These are phyloP conservation scores for Seiridium cupressi DNA, from an alignment of 2,329 filamentous ascomycete genomes.

Conservation along the genomic window DNA sequence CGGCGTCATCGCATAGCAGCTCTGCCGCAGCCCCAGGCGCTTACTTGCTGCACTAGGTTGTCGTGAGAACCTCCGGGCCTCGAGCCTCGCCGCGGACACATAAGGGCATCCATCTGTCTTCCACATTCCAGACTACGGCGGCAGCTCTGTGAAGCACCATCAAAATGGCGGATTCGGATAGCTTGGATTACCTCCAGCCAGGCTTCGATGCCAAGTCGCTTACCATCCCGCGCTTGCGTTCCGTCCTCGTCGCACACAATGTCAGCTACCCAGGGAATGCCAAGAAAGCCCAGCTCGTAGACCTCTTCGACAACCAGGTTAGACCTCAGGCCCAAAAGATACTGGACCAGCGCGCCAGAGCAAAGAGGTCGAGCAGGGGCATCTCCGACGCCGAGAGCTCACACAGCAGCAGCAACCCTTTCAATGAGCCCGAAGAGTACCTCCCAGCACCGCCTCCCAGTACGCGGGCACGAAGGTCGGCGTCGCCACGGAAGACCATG, in stretches of 20 bases:
- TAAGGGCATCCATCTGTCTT: neutral
- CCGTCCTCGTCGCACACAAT: constrained; percentile 86
- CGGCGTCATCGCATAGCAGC: neutral
- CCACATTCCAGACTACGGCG: no score
- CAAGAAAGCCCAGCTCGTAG: constrained; percentile 86
- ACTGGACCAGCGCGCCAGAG: constrained; percentile 70
- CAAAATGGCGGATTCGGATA: constrained; percentile 64
- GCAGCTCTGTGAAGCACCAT: neutral
- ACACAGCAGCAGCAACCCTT: constrained; percentile 57
- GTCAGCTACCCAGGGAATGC: constrained; percentile 82
- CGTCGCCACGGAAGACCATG: constrained; percentile 54
- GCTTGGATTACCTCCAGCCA: constrained; percentile 76
- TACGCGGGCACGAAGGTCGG: constrained; percentile 49
- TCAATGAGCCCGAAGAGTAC: constrained; percentile 56
- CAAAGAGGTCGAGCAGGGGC: constrained; percentile 82
- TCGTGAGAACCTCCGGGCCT: neutral
- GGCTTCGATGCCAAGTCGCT: constrained; percentile 82
- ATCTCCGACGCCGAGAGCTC: constrained; percentile 70
- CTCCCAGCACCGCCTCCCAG: constrained; percentile 38
- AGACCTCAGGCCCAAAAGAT: constrained; percentile 76
- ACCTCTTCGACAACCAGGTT: constrained; percentile 78
- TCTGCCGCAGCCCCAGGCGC: neutral
- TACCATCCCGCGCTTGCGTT: constrained; percentile 84
- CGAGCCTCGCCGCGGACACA: neutral
- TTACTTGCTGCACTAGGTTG: neutral